These are phyloP conservation scores for Colletotrichum falcatum DNA, from an alignment of 2,329 filamentous ascomycete species.

Conservation along the genomic window DNA sequence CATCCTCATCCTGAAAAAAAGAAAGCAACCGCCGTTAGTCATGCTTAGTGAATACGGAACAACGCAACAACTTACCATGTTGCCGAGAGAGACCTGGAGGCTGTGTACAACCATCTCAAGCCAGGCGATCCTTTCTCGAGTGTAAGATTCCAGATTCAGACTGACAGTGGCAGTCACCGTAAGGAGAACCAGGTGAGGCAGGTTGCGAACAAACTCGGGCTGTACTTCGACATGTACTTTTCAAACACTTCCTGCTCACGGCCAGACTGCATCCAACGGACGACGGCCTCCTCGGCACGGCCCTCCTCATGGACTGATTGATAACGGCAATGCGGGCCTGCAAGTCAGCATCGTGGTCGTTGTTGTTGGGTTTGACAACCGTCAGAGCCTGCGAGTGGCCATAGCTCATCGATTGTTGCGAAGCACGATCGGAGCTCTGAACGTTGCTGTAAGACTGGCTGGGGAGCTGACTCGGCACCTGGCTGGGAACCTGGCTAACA, in stretches of 20 bases:
- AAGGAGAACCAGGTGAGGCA: conserved; percentile 72
- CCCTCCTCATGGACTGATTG: conserved; percentile 71
- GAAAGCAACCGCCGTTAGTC: conserved; percentile 44
- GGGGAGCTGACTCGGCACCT: conserved; percentile 31
- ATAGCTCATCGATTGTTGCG: conserved; percentile 40
- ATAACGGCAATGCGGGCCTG: conserved; percentile 69
- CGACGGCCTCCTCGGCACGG: conserved; percentile 71
- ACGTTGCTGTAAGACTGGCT: conserved; percentile 44
- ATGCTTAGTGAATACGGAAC: neutral
- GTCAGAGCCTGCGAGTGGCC: conserved; percentile 41
- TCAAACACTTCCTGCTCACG: conserved; percentile 73
- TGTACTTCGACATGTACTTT: conserved; percentile 63
- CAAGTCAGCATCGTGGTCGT: conserved; percentile 60
- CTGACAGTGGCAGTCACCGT: conserved; percentile 75
- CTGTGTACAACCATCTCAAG: conserved; percentile 69
- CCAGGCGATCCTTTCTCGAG: conserved; percentile 70
- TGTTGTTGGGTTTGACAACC: conserved; percentile 29
- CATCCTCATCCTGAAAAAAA: conserved; percentile 61
- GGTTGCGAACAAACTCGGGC: conserved; percentile 63
- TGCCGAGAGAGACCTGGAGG: conserved; percentile 61
- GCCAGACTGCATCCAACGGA: conserved; percentile 75
- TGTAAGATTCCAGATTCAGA: conserved; percentile 65
- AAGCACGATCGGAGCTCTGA: conserved; percentile 40
- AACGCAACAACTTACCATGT: conserved; percentile 60
- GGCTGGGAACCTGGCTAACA: conserved; percentile 33